These are phyloP conservation scores for Penicillium odoratum DNA, from an alignment of 495 filamentous ascomycete species.

Conservation along the genomic window DNA sequence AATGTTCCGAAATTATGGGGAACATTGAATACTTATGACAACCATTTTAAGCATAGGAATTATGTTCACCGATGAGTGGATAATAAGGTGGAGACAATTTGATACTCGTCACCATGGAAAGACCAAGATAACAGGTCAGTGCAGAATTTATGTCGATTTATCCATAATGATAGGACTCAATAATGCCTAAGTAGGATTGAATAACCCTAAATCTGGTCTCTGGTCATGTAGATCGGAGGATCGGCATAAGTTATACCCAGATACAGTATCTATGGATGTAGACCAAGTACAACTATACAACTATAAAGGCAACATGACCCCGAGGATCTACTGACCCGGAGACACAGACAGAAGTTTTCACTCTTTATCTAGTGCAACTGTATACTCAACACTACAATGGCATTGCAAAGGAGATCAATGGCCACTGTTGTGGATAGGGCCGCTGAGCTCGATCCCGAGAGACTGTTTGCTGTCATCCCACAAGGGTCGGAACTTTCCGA, in stretches of 20 bases:
- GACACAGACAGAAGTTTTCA: neutral
- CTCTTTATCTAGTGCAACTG: neutral
- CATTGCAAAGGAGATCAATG: slow-evolving; percentile 17
- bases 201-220: neutral
- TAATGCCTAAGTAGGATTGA: neutral
- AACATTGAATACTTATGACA: neutral
- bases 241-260: neutral
- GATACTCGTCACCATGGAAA: neutral
- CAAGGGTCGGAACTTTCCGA: slow-evolving; percentile 42
- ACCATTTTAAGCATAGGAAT: neutral
- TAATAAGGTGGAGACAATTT: neutral
- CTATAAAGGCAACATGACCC: neutral
- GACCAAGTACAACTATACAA: neutral
- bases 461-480: slow-evolving; percentile 45
- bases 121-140: neutral
- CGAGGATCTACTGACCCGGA: neutral
- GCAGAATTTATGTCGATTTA: neutral
- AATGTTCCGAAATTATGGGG: neutral
- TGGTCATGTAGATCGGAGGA: neutral
- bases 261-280: too few species aligned
- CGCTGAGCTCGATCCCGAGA: slow-evolving; percentile 39
- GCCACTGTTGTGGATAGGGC: slow-evolving; percentile 45
- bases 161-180: neutral
- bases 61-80: neutral
- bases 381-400: slow-evolving; percentile 4